Conservation (phyloP, 352 stramenopile species). For the Phytophthora pluvialis region DNA sequence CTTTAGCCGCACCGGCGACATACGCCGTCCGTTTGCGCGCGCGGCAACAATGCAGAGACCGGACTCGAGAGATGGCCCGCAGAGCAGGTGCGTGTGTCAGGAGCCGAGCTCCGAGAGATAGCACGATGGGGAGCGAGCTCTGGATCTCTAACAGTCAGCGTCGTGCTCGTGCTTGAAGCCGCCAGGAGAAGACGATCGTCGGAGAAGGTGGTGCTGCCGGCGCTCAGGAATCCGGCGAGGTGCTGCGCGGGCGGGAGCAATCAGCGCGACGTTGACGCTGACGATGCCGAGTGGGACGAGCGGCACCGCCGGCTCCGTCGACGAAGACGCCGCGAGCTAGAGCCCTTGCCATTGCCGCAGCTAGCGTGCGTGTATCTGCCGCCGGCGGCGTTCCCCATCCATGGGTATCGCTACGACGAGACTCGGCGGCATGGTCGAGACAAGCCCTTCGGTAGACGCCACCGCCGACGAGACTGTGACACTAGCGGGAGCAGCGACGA, state of each 20-base stretch:
- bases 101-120: constrained; percentile 11
- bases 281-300: constrained; percentile 11
- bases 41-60: constrained; percentile 14
- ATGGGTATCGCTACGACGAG: constrained; percentile 8
- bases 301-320: constrained; percentile 11
- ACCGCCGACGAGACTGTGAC: constrained; percentile 1
- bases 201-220: constrained; percentile 25
- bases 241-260: constrained; percentile 10
- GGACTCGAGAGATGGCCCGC: constrained; percentile 10
- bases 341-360: constrained; percentile 6
- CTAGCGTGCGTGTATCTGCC: constrained; percentile 34
- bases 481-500: constrained; percentile 17
- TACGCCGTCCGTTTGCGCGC: constrained; percentile 17
- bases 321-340: constrained; percentile 15
- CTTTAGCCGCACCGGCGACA: constrained; percentile 28
- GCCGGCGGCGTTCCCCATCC: constrained; percentile 10
- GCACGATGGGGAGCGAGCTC: constrained; percentile 26
- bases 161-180: constrained; percentile 15
- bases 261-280: constrained; percentile 23
- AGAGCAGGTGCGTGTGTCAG: constrained; percentile 20
- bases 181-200: neutral
- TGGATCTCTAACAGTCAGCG: constrained; percentile 17
- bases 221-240: constrained; percentile 16
- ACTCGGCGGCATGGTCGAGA: neutral
- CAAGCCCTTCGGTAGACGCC: neutral